A percentile compares a stretch with the other conserved stretches of the same genome.
phyloP scores from a whole-genome alignment of 2,329 filamentous ascomycete genomes.

The Leptodontidium sp. region DNA sequence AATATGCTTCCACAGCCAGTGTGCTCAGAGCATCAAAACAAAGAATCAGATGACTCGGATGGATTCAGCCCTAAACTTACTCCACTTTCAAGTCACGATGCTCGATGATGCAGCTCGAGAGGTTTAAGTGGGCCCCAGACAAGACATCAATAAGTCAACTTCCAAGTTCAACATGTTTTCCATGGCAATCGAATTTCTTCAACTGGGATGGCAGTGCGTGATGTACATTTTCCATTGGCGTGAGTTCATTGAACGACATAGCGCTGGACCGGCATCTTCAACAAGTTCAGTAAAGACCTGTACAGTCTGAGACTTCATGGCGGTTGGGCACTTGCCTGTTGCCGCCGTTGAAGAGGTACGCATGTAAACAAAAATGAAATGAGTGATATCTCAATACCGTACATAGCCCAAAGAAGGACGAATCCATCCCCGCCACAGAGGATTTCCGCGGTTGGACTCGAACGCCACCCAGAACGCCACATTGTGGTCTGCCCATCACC shows the following conservation, averaged over 20 bases:
- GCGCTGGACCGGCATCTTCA: too few species aligned
- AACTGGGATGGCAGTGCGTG: not conserved
- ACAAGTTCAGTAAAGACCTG: too few species aligned
- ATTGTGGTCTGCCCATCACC: not conserved
- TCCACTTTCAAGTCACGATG: not conserved
- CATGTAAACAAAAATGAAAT: not conserved
- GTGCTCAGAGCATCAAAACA: not conserved
- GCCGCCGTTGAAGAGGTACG: too few species aligned
- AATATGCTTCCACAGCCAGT: not conserved
- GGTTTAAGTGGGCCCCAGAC: not conserved
- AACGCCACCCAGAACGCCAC: constrained; percentile 14
- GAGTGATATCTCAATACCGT: not conserved
- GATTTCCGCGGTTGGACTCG: not conserved
- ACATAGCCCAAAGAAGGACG: not conserved
- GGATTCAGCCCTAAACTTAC: not conserved
- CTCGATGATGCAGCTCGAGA: not conserved
- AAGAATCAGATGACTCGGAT: not conserved
- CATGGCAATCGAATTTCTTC: not conserved
- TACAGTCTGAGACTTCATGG: too few species aligned
- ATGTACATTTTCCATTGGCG: not conserved
- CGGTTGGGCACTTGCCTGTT: too few species aligned
- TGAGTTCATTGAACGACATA: too few species aligned
- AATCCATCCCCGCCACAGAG: not conserved
- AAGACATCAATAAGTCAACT: not conserved
- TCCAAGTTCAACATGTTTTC: not conserved